Base-by-base conservation (phyloP, 2,329 filamentous ascomycete genomes). In the Hypoxylon sp. region DNA sequence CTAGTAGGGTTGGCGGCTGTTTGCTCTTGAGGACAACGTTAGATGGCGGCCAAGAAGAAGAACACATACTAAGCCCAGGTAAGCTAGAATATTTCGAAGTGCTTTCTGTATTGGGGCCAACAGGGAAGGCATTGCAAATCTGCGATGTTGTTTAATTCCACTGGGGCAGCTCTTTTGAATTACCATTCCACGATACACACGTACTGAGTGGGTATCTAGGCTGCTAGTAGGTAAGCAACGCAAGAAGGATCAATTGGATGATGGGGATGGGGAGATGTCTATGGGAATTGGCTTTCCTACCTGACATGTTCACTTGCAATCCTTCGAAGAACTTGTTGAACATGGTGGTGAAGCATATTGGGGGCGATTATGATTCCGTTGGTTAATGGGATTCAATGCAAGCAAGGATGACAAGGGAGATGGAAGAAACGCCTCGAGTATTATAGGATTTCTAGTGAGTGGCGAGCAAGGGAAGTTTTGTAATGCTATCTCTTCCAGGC, bases 1-100 rank as follows among this genome's bases (percentile, higher is more conserved):
- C 56, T 57, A 56, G 35, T 64, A 58, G 25, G 46, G 37, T 27
- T 17, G 42, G 44, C 33, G 14, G 54, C 37, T 63, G 61, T 68
- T 68, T 64, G 53, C 51, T 64, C 11, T 30, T 10, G n/a, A n/a
- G 25, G 25, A 42, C 30, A 40, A 40, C 25, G 2, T 27, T 27
- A 27, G 20, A 25, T 40, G 11, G 37, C 35, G 33, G 35, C 44
- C 6, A 35, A 37, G 27, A 51, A 33, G 49, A 53, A 53, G 48
- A 27, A 48, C 44, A 48, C 20, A 22, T 50, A 50, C 14, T n/a
- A 30, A 50, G n/a, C 14, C 25, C 2, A 31, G 27, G 7, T 17
- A 30, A 20, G 17, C 17, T 22, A 44, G 40, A 20, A 42, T 2
- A 42, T 7, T 42, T 42, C 33, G 4, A 37, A 37, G 11, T 13